A percentile compares a stretch with the other conserved stretches of the same genome.
Conservation (phyloP, 2,329 filamentous ascomycete species). For the Sclerotinia subarctica region DNA sequence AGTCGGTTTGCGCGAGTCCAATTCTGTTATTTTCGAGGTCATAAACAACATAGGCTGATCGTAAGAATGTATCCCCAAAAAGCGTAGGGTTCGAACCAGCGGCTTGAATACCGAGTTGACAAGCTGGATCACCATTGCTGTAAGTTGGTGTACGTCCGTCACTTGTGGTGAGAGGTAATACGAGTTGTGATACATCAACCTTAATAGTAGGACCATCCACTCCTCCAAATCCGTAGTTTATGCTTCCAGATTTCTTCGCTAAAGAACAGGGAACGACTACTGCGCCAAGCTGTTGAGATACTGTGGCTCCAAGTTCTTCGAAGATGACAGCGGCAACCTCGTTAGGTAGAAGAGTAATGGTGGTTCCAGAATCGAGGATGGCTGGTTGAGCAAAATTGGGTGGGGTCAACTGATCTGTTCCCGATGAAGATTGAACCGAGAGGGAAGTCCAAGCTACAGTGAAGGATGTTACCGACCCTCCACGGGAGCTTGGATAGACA, state of each 20-base stretch:
- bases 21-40: constrained; percentile 52
- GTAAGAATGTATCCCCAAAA: constrained; percentile 53
- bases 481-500: constrained; percentile 31
- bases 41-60: constrained; percentile 54
- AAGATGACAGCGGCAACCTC: constrained; percentile 49
- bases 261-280: constrained; percentile 49
- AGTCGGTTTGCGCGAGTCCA: constrained; percentile 49
- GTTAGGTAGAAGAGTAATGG: constrained; percentile 63
- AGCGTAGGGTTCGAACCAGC: constrained; percentile 35
- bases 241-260: constrained; percentile 41
- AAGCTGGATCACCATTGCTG: constrained; percentile 40
- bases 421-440: constrained; percentile 38
- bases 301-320: constrained; percentile 46
- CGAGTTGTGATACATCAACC: constrained; percentile 48
- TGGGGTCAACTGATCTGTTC: constrained; percentile 40
- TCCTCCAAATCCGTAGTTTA: constrained; percentile 50
- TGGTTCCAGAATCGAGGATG: constrained; percentile 65
- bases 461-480: constrained; percentile 31
- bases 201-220: constrained; percentile 44
- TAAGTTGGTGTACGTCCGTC: constrained; percentile 38
- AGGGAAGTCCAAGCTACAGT: constrained; percentile 39
- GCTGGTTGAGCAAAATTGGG: constrained; percentile 45
- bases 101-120: constrained; percentile 54
- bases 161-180: constrained; percentile 38
- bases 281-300: constrained; percentile 43